phyloP scores from a whole-genome alignment of 768 basidiomycete genomes.

The Plicaturopsis crispa region DNA sequence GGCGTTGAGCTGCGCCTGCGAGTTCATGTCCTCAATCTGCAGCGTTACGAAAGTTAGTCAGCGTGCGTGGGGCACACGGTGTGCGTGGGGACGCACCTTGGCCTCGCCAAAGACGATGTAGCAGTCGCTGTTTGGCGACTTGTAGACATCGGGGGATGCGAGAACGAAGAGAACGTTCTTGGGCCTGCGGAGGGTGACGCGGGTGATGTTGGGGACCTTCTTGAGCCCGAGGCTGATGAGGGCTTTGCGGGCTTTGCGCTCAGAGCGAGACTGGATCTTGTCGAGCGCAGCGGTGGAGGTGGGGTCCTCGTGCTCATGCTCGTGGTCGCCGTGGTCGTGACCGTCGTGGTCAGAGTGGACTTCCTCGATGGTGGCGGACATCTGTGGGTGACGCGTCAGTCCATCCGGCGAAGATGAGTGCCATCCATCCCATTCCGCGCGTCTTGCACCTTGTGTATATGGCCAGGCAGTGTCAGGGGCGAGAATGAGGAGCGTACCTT shows the following conservation, averaged over 20 bases:
- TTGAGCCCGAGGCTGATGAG: constrained; percentile 88
- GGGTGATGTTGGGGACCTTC: constrained; percentile 86
- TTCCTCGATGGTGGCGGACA: constrained; percentile 85
- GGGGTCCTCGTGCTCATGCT: constrained; percentile 65
- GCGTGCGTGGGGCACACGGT: constrained; percentile 7
- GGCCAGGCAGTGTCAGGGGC: too few species aligned
- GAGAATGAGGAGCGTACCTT: too few species aligned
- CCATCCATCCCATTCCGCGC: constrained; percentile 24
- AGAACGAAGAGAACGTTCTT: constrained; percentile 96
- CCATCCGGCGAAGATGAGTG: constrained; percentile 18
- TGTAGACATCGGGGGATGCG: constrained; percentile 93
- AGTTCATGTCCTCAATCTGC: constrained; percentile 84
- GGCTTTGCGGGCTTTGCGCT: constrained; percentile 94
- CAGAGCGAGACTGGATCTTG: constrained; percentile 90
- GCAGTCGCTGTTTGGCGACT: constrained; percentile 93
- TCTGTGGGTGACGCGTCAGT: constrained; percentile 25
- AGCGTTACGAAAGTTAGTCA: background rate
- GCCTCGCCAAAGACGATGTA: constrained; percentile 99
- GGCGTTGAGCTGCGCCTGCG: constrained; percentile 66
- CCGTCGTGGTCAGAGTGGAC: constrained; percentile 68
- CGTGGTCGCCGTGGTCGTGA: constrained; percentile 40
- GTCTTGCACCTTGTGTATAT: too few species aligned
- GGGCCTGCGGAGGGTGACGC: constrained; percentile 90
- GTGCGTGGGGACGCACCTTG: constrained; percentile 41
- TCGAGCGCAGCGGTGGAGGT: constrained; percentile 80